These are phyloP conservation scores for Scheffersomyces amazonensis DNA, from an alignment of 805 yeast species.

Conservation along the genomic window DNA sequence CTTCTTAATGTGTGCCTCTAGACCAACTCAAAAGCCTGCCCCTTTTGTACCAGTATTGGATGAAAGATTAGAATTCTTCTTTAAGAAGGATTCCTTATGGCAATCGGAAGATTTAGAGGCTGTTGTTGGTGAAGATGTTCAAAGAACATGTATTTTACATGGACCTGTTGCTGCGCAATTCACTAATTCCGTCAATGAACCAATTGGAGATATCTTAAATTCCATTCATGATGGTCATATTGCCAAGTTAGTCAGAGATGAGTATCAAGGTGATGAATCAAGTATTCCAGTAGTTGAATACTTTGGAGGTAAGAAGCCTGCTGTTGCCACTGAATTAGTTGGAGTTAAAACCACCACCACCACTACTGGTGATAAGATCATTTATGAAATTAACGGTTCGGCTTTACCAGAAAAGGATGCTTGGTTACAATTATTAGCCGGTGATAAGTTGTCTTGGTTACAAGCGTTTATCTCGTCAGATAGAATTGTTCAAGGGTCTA, in stretches of 20 bases:
- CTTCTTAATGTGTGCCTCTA: slow-evolving; percentile 79
- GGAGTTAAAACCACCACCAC: slow-evolving; percentile 9
- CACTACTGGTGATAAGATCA: slow-evolving; percentile 24
- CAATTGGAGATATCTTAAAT: slow-evolving; percentile 87
- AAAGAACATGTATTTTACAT: slow-evolving; percentile 97
- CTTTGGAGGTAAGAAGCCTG: slow-evolving; percentile 64
- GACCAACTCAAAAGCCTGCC: slow-evolving; percentile 92
- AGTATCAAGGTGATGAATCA: slow-evolving; percentile 66
- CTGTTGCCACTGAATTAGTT: slow-evolving; percentile 21
- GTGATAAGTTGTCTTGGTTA: slow-evolving; percentile 79
- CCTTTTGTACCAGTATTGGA: slow-evolving; percentile 96
- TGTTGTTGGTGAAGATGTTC: slow-evolving; percentile 93
- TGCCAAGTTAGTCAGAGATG: slow-evolving; percentile 60
- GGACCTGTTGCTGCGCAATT: slow-evolving; percentile 98
- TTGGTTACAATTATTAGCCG: slow-evolving; percentile 86
- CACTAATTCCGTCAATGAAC: slow-evolving; percentile 85
- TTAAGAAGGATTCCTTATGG: slow-evolving; percentile 99
- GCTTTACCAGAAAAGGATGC: slow-evolving; percentile 27
- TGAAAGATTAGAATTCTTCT: slow-evolving; percentile 90
- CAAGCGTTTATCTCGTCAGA: slow-evolving; percentile 80
- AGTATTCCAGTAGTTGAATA: slow-evolving; percentile 86
- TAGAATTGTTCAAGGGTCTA: slow-evolving; percentile 80
- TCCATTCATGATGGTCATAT: slow-evolving; percentile 89
- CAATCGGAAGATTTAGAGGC: slow-evolving; percentile 97
- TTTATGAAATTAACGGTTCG: slow-evolving; percentile 36